phyloP scores from a whole-genome alignment of 805 yeast species.

The Lipomyces orientalis region DNA sequence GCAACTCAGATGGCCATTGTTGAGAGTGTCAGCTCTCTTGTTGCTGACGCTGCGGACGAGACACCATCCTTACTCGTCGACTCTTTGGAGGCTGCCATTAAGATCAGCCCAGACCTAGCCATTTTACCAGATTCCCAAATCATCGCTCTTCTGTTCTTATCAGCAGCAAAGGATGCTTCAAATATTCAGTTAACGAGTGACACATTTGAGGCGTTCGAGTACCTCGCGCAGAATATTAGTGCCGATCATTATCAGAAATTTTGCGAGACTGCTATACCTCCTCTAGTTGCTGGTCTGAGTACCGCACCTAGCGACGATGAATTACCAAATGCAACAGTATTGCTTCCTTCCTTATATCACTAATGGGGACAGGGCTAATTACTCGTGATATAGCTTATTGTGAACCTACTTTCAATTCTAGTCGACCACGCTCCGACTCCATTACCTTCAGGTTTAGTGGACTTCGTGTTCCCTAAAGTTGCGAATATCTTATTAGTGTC shows the following conservation, averaged over 20 bases:
- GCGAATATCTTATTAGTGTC: constrained; percentile 23
- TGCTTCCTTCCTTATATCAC: not conserved
- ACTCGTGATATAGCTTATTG: constrained; percentile 19
- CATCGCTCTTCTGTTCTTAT: constrained; percentile 62
- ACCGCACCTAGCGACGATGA: constrained; percentile 18
- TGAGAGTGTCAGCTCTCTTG: constrained; percentile 52
- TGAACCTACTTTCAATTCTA: constrained; percentile 25
- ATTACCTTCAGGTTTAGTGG: constrained; percentile 31
- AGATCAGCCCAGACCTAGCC: constrained; percentile 51
- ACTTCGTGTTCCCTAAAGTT: constrained; percentile 31
- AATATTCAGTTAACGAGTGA: constrained; percentile 72
- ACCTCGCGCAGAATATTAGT: constrained; percentile 53
- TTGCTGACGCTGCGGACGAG: constrained; percentile 76
- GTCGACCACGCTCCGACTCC: constrained; percentile 36
- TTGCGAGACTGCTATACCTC: constrained; percentile 39
- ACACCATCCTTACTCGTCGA: constrained; percentile 76
- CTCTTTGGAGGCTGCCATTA: constrained; percentile 63
- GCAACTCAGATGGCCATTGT: constrained; percentile 44
- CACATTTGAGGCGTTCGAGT: constrained; percentile 70
- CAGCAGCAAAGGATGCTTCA: constrained; percentile 75
- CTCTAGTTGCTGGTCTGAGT: constrained; percentile 24
- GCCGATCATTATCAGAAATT: constrained; percentile 43
- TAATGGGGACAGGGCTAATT: not conserved
- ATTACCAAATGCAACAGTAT: constrained; percentile 17
- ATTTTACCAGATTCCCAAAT: constrained; percentile 46